These are phyloP conservation scores for Discostella stelligera DNA, from an alignment of 352 stramenopile species.

Conservation along the genomic window DNA sequence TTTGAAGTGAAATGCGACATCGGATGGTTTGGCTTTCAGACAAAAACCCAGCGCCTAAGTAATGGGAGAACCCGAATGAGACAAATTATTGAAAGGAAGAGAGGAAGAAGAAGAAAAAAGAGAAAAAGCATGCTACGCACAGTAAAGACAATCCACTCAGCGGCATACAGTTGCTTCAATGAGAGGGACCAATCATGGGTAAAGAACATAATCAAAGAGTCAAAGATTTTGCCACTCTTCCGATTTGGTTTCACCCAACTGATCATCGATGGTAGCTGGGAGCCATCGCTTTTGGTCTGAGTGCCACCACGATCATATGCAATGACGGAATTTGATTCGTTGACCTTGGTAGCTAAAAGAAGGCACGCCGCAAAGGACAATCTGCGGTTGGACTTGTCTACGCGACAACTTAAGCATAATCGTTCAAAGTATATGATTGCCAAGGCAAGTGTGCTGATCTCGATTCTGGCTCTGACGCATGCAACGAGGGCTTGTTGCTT, in stretches of 20 bases:
- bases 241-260: constrained; percentile 68
- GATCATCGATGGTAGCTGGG: constrained; percentile 25
- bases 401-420: constrained; percentile 91
- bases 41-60: constrained; percentile 67
- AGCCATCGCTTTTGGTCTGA: constrained; percentile 30
- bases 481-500: constrained; percentile 87
- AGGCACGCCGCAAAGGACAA: constrained; percentile 95
- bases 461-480: constrained; percentile 85
- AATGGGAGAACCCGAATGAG: neutral
- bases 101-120: neutral
- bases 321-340: constrained; percentile 75
- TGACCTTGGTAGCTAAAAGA: constrained; percentile 91
- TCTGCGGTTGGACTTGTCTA: constrained; percentile 94
- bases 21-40: constrained; percentile 66
- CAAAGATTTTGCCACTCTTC: constrained; percentile 71
- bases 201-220: constrained; percentile 76
- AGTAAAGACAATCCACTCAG: constrained; percentile 80
- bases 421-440: constrained; percentile 96
- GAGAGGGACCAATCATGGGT: constrained; percentile 79
- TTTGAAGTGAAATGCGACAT: constrained; percentile 82
- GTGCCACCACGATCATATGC: constrained; percentile 44
- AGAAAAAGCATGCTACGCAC: constrained; percentile 17
- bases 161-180: constrained; percentile 74
- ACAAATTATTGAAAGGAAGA: constrained; percentile 8
- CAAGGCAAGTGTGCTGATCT: constrained; percentile 92